A percentile compares a stretch with the other conserved stretches of the same genome.
Conservation (phyloP, 1,284 basidiomycete species). For the Rhodotorula sp. region DNA sequence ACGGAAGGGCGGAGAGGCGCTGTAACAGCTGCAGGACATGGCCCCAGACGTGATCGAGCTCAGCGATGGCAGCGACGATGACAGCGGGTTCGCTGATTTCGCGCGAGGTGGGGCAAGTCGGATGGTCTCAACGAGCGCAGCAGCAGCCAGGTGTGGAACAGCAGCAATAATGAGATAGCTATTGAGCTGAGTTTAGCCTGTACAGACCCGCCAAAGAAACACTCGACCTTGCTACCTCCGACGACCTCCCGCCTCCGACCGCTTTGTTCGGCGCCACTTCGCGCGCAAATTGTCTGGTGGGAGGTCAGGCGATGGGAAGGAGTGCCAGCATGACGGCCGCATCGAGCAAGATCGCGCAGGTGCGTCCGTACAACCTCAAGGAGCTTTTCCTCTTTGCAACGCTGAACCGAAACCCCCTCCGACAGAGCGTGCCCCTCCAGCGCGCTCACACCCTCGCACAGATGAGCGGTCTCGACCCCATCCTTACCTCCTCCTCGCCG, state of each 20-base stretch:
- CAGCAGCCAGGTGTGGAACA: not conserved
- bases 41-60: slow-evolving; percentile 13
- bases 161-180: rapidly evolving
- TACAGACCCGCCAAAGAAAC: not conserved
- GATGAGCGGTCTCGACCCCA: not conserved
- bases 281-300: not conserved
- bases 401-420: not conserved
- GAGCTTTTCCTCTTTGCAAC: no score
- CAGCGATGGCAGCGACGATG: slow-evolving; percentile 23
- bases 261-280: not conserved
- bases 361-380: not conserved
- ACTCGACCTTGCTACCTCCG: slow-evolving; percentile 7
- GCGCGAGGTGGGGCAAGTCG: not conserved
- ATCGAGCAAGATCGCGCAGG: not conserved
- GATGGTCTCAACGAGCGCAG: not conserved
- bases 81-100: not conserved
- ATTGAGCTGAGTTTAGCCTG: not conserved
- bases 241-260: not conserved
- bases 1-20: not conserved
- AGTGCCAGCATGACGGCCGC: slow-evolving; percentile 9
- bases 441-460: not conserved
- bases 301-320: not conserved
- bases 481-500: not conserved
- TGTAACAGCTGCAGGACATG: not conserved
- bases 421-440: not conserved